Evolutionary conservation across 768 basidiomycete species (phyloP), one percentile per base, ranked within the genome.

Genomic region (Psilocybe azurescens): DNA sequence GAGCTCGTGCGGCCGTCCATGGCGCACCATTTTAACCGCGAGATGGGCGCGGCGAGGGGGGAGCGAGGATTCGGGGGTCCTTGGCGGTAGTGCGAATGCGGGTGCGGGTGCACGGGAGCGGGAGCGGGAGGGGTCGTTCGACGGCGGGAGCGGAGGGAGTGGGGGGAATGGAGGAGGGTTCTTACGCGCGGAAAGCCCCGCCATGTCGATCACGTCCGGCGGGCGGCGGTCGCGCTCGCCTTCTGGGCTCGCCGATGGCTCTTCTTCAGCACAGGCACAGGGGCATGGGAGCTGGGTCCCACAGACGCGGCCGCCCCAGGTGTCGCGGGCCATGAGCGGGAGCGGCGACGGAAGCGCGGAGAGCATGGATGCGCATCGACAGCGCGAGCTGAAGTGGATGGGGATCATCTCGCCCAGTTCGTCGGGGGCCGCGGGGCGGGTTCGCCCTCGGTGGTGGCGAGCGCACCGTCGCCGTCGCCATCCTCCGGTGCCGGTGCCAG

Each of bases 341-440:
- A 39, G 38, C 38, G 38, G 3, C 38, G 38, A 14, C 7, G n/a
- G 41, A 6, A 16, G 41, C 41, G 41, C n/a, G 14, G 41, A 6
- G 41, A 13, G 14, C 5, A 79, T 84, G 68, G 83, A 85, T 47
- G 89, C 90, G 0, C 91, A 95, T 70, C 83, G 93, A 2, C 84
- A 88, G 53, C 85, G 90, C 18, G 94, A 95, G 72, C 73, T 81
- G 41, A 89, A 86, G 63, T 95, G 94, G 94, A 84, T 94, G 76
- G 71, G 83, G 0, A 68, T 86, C 7, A 81, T 94, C 70, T 78
- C 86, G 0, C 72, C 84, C 0, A 79, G 83, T 0, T 79, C 86
- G 0, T 77, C 92, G 0, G 74, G 86, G 2, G 86, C 89, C 65
- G 84, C 90, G 1, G 41, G n/a, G 41, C 14, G 41, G 14, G 11